Evolutionary conservation across 257 asterid genomes (phyloP).

Genomic region (Craterostigma plantagineum): DNA sequence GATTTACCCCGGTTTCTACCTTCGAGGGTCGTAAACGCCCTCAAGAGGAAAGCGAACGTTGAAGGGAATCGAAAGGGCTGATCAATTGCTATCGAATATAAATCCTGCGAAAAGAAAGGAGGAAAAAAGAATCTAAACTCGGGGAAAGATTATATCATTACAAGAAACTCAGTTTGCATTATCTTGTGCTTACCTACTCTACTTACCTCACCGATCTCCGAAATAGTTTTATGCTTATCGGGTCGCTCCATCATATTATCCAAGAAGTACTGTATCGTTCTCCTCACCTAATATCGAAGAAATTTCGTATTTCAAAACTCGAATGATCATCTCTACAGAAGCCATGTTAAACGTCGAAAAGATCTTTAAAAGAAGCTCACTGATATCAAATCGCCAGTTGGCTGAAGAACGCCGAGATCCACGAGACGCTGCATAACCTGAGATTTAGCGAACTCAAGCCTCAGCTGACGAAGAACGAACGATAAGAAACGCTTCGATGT

Average conservation of each 20-base stretch:
- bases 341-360: no score
- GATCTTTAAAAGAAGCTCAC: constrained; percentile 15
- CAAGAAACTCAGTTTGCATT: no score
- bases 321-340: no score
- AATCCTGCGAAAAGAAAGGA: constrained; percentile 28
- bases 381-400: constrained; percentile 85
- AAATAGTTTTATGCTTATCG: constrained; percentile 75
- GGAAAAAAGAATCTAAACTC: no score
- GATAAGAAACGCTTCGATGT: not conserved
- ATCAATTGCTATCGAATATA: constrained; percentile 92
- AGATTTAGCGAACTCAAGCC: not conserved
- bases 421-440: constrained; percentile 84
- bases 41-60: constrained; percentile 74
- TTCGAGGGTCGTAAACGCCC: constrained; percentile 97
- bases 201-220: constrained; percentile 92
- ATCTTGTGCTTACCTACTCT: no score
- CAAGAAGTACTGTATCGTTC: constrained; percentile 87
- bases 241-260: constrained; percentile 75
- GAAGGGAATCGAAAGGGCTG: constrained; percentile 96
- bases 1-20: constrained; percentile 19
- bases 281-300: constrained; percentile 43
- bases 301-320: no score
- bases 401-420: constrained; percentile 96
- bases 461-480: not conserved
- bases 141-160: no score